A percentile compares a stretch with the other conserved stretches of the same genome.
Evolutionary conservation across 1,284 basidiomycete species (phyloP).

Genomic region (Malassezia vespertilionis): DNA sequence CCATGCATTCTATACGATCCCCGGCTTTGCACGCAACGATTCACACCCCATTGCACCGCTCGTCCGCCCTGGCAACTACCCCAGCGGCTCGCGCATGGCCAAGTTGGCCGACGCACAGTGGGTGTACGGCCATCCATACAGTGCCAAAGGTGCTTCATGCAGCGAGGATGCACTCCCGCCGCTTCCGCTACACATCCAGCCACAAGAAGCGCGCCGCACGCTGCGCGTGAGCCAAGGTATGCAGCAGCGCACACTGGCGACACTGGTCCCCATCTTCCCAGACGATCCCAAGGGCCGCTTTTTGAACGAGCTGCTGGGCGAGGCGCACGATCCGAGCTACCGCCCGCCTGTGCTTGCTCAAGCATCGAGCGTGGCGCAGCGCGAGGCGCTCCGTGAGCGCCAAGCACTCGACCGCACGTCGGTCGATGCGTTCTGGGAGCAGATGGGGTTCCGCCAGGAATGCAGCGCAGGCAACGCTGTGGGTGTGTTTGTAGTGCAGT

Average conservation of each 20-base stretch:
- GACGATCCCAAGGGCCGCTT: constrained; percentile 47
- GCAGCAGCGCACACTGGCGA: constrained; percentile 22
- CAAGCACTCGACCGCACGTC: constrained; percentile 29
- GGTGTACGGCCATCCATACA: constrained; percentile 44
- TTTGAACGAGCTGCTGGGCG: constrained; percentile 35
- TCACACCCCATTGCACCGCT: constrained; percentile 37
- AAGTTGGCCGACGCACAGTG: constrained; percentile 17
- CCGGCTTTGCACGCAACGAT: constrained; percentile 32
- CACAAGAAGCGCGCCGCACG: neutral
- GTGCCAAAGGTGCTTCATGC: constrained; percentile 13
- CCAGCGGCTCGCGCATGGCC: neutral
- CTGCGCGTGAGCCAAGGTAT: neutral
- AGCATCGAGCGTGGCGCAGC: constrained; percentile 15
- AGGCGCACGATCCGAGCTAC: constrained; percentile 34
- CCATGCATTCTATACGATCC: constrained; percentile 36
- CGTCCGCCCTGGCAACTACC: neutral
- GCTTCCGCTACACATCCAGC: constrained; percentile 28
- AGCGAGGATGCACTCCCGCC: constrained; percentile 18
- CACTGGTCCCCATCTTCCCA: constrained; percentile 41
- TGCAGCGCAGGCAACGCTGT: constrained; percentile 43
- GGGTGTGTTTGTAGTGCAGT: constrained; percentile 35
- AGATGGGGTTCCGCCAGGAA: constrained; percentile 44
- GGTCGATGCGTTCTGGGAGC: constrained; percentile 42
- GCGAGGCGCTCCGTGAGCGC: constrained; percentile 29
- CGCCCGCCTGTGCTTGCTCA: neutral